Percentiles rank a stretch among this genome's conserved stretches.
These are phyloP conservation scores for Ascoidea asiatica DNA, from an alignment of 805 yeast species.

Conservation along the genomic window DNA sequence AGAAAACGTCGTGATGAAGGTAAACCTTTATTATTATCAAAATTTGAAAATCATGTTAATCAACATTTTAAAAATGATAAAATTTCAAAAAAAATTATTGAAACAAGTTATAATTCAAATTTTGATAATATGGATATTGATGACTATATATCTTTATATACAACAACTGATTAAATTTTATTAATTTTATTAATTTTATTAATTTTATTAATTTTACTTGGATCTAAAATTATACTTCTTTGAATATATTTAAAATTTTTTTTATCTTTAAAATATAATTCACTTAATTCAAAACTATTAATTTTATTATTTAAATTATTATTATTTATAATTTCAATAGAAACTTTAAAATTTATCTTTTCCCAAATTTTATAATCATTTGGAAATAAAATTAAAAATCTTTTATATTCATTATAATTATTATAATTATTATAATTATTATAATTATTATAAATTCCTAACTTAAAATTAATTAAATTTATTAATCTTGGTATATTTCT, in stretches of 20 bases:
- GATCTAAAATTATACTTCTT: constrained; percentile 53
- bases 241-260: constrained; percentile 44
- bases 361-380: constrained; percentile 58
- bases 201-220: constrained; percentile 31
- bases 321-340: constrained; percentile 42
- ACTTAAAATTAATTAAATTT: constrained; percentile 31
- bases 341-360: constrained; percentile 38
- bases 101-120: constrained; percentile 17
- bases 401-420: constrained; percentile 36
- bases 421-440: constrained; percentile 9
- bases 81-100: constrained; percentile 18
- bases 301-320: constrained; percentile 36
- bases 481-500: constrained; percentile 47
- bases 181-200: no score
- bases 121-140: constrained; percentile 31
- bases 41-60: constrained; percentile 36
- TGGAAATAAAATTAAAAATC: constrained; percentile 66
- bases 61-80: constrained; percentile 26
- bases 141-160: constrained; percentile 30
- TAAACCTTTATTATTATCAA: constrained; percentile 34
- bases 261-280: constrained; percentile 32
- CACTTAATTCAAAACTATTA: constrained; percentile 36
- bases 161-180: no score
- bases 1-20: constrained; percentile 46
- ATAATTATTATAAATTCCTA: constrained; percentile 16